Base-by-base conservation (phyloP, 148 eudicot species). In the Cornus kousa region DNA sequence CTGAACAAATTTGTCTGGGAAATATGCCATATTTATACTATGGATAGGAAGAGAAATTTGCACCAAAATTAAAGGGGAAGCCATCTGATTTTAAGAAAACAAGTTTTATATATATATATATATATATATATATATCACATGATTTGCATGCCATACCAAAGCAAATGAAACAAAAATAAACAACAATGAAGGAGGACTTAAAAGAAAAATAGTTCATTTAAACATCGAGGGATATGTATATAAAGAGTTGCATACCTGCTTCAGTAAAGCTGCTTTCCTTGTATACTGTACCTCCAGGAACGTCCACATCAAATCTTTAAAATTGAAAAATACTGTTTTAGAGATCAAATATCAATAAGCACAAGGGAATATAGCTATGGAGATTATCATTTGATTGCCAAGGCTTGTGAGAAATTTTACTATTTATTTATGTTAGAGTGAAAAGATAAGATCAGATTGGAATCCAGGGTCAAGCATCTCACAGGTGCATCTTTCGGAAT, bases 211-310 rank as follows among this genome's bases (percentile, higher is more conserved):
- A 48, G 66, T 13, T 19, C 65, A 32, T 33, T 59, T 33, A 22
- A 46, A 43, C 57, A 70, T 16, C 7, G 11, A 28, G 70, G 59
- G 14, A 31, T 72, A 67, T 67, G n/a, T 1, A 64, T 13, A 5
- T 24, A 40, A 75, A 80, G 24, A 37, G 64, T 60, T 67, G 33
- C 77, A 69, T 79, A 94, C 98, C 98, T 86, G 98, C 88, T 89
- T 95, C 97, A 39, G 98, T 91, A 82, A 88, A 91, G 79, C 90
- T 85, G 88, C 98, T 95, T 88, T 95, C 98, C 83, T 93, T 93
- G 75, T 89, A 95, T 35, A 89, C 93, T 46, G 83, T 89, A 76
- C 98, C 96, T 70, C 98, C 98, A 77, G 97, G 97, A 77, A 95
- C 92, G 83, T 95, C 97, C 71, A 95, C 98, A 82, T 95, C 98